Base-by-base conservation (phyloP, 2,329 filamentous ascomycete genomes). In the Penicillium verrucosum region DNA sequence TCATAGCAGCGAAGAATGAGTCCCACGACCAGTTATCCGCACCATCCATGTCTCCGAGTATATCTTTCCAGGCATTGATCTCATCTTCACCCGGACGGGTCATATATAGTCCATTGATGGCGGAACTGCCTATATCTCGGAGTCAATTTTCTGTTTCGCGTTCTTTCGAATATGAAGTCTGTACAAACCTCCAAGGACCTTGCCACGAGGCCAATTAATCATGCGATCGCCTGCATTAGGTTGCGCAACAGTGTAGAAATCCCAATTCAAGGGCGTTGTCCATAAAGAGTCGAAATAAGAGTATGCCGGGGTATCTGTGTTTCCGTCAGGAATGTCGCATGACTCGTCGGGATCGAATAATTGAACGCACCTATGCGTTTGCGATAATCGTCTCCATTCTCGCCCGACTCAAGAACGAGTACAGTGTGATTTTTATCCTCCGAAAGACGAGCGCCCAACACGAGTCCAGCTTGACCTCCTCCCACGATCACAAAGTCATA, bases 391-490 rank as follows among this genome's bases (percentile, higher is more conserved):
- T 73, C 71, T 30, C 70, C 70, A 59, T 69, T 65, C 9, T 59
- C 63, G 8, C 70, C 70, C 0, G 70, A 61, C 51, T 73, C 70
- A 1, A 73, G 63, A 5, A 73, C 70, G 3, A 73, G 65, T 1
- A 73, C 69, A 3, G 69, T 71, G 43, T 71, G 64, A n/a, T 71
- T 72, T 1, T 57, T 58, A 49, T 79, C 68, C 54, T 81, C 77
- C 1, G 79, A 76, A 4, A 85, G 57, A 27, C 68, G 64, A 36
- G 53, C 61, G 30, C 67, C 68, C 11, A 84, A 70, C 1, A 75
- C 76, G n/a, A 84, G 71, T 16, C 82, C 82, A 14, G 81, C 80
- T 7, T 80, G 83, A 7, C 82, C 82, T 36, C 82, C 82, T 32
- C 82, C 82, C 23, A 83, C 68, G 54, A 85, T 65, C 38, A 83